Base-by-base conservation (phyloP, 257 asterid genomes). In the Gardenia jasminoides region DNA sequence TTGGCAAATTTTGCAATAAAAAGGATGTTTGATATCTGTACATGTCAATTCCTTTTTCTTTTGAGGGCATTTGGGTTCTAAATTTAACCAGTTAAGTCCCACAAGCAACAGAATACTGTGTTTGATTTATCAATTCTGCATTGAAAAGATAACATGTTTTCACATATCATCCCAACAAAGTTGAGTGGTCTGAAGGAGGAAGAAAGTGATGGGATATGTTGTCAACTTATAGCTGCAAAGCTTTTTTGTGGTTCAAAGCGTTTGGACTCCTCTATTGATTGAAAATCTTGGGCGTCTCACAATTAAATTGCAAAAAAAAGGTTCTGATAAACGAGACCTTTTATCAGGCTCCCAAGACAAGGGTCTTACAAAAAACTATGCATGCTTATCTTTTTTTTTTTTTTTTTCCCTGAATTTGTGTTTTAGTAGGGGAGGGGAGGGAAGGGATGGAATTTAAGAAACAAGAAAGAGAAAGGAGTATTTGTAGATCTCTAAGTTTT, bases 191-290 rank as follows among this genome's bases (percentile, higher is more conserved):
- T 20, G 56, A 71, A 77, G 54, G 46, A 52, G 72, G 13, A 72
- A 64, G 78, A 26, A 76, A 70, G 67, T 24, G 80, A 80, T 59
- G 54, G 58, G 43, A 75, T 24, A 62, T 43, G 76, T 67, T 59
- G 74, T 30, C 54, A 31, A 9, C 19, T 15, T 52, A 54, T n/a
- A 15, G 47, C 46, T 47, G 66, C 24, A 36, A 24, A 74, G 71
- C 70, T 59, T 52, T 15, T 59, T 52, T 15, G 74, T 6, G 67
- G 46, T 17, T n/a, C 24, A 8, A 30, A 16, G 20, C 28, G 10
- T 52, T 68, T 52, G 31, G 48, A 67, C 50, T 17, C 19, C 78
- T 5, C 9, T 22, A 58, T 9, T 7, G 2, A 1, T 15, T 30
- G 4, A 74, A 26, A 17, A 26, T 62, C 22, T 62, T 62, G 68